Conservation (phyloP, 257 asterid genomes). For the Orobanche coerulescens region DNA sequence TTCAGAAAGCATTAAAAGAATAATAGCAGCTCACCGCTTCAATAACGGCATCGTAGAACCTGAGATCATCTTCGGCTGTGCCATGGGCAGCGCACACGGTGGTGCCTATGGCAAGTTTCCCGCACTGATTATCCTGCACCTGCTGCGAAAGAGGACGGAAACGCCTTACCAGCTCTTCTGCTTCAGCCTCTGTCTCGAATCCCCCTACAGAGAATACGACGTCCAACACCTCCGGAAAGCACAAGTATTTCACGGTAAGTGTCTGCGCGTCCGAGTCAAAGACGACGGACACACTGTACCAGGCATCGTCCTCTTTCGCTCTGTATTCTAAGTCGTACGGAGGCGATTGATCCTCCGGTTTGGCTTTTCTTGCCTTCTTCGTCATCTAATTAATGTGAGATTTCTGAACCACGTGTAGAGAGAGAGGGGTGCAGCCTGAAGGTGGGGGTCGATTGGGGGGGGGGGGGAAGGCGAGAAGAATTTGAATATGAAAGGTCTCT, state of each 20-base stretch:
- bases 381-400: no score
- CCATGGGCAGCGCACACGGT: slow-evolving; percentile 41
- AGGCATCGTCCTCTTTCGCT: slow-evolving; percentile 39
- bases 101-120: slow-evolving; percentile 23
- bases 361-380: not conserved
- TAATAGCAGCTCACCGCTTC: slow-evolving; percentile 32
- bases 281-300: slow-evolving; percentile 34
- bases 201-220: slow-evolving; percentile 13
- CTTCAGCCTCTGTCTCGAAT: slow-evolving; percentile 24
- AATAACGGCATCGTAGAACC: slow-evolving; percentile 46
- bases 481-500: no score
- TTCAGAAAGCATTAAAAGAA: not conserved
- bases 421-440: no score
- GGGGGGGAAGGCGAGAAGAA: no score
- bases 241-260: slow-evolving; percentile 26
- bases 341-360: not conserved
- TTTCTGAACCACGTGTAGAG: no score
- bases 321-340: slow-evolving; percentile 40
- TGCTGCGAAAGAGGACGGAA: slow-evolving; percentile 40
- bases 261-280: slow-evolving; percentile 17
- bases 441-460: no score
- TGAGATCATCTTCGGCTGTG: slow-evolving; percentile 30
- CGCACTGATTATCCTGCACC: slow-evolving; percentile 33
- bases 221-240: slow-evolving; percentile 15
- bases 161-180: slow-evolving; percentile 28